Evolutionary conservation across 805 yeast genomes (phyloP).

Genomic region (Monosporozyma yasuniensis): DNA sequence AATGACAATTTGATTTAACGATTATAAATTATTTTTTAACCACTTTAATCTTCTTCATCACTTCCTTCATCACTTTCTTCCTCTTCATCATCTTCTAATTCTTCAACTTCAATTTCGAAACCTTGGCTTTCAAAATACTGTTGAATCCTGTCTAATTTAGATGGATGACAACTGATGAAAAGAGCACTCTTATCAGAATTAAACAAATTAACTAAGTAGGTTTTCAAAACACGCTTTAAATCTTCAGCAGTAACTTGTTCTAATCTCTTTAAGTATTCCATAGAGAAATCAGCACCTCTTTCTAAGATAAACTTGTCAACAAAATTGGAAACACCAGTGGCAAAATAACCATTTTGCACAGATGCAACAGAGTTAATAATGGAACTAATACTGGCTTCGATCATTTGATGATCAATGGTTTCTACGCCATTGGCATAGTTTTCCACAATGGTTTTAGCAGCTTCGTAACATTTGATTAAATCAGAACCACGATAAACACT

Average conservation of each 20-base stretch:
- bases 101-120: slow-evolving; percentile 52
- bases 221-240: slow-evolving; percentile 34
- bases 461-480: slow-evolving; percentile 49
- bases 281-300: slow-evolving; percentile 61
- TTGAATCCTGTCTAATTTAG: slow-evolving; percentile 41
- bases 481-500: slow-evolving; percentile 79
- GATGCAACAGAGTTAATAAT: slow-evolving; percentile 66
- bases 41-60: not conserved
- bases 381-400: slow-evolving; percentile 69
- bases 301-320: slow-evolving; percentile 55
- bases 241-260: slow-evolving; percentile 41
- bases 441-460: slow-evolving; percentile 55
- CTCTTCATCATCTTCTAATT: slow-evolving; percentile 35
- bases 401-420: slow-evolving; percentile 46
- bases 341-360: slow-evolving; percentile 51
- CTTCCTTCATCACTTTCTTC: slow-evolving; percentile 17
- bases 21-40: not conserved
- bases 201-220: slow-evolving; percentile 61
- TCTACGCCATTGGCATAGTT: slow-evolving; percentile 48
- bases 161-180: slow-evolving; percentile 68
- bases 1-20: not conserved
- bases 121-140: slow-evolving; percentile 45
- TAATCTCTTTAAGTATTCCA: slow-evolving; percentile 43
- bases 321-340: slow-evolving; percentile 60
- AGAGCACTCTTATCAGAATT: slow-evolving; percentile 45